phyloP scores from a whole-genome alignment of 768 basidiomycete genomes.

The Gloeostereum incarnatum region DNA sequence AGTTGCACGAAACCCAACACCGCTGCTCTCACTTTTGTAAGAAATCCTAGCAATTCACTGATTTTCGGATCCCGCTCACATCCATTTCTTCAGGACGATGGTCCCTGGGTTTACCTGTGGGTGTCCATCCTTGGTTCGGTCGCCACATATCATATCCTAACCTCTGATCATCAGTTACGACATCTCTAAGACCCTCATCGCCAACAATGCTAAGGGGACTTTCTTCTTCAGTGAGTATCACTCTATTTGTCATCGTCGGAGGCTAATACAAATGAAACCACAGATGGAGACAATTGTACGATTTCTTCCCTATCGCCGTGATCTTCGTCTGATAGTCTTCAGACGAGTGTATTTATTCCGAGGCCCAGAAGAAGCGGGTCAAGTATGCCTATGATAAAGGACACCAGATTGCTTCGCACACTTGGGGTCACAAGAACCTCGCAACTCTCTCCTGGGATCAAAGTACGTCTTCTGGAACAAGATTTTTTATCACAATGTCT shows the following conservation, averaged over 20 bases:
- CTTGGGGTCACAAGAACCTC: slow-evolving; percentile 32
- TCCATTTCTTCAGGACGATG: slow-evolving; percentile 25
- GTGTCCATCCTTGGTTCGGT: slow-evolving; percentile 3
- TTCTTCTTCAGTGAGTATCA: slow-evolving; percentile 34
- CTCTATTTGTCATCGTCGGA: not conserved
- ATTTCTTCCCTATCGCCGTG: not conserved
- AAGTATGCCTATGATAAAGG: slow-evolving; percentile 27
- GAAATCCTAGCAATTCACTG: slow-evolving; percentile 7
- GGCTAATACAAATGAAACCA: not conserved
- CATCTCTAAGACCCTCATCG: slow-evolving; percentile 23
- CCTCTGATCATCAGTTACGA: slow-evolving; percentile 17
- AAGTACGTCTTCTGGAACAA: slow-evolving; percentile 16
- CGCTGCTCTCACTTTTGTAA: slow-evolving; percentile 30
- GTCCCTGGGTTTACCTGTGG: slow-evolving; percentile 27
- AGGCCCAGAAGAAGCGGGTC: slow-evolving; percentile 20
- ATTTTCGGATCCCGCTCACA: not conserved
- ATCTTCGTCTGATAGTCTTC: not conserved
- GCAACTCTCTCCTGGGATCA: slow-evolving; percentile 27
- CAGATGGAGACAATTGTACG: slow-evolving; percentile 32
- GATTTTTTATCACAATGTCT: not conserved
- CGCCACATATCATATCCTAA: not conserved
- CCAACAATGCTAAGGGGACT: slow-evolving; percentile 26
- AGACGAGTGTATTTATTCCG: slow-evolving; percentile 31
- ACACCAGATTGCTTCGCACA: slow-evolving; percentile 36
- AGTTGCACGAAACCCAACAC: slow-evolving; percentile 26